Conservation (phyloP, 805 yeast genomes). For the Wickerhamiella vanderwaltii region DNA sequence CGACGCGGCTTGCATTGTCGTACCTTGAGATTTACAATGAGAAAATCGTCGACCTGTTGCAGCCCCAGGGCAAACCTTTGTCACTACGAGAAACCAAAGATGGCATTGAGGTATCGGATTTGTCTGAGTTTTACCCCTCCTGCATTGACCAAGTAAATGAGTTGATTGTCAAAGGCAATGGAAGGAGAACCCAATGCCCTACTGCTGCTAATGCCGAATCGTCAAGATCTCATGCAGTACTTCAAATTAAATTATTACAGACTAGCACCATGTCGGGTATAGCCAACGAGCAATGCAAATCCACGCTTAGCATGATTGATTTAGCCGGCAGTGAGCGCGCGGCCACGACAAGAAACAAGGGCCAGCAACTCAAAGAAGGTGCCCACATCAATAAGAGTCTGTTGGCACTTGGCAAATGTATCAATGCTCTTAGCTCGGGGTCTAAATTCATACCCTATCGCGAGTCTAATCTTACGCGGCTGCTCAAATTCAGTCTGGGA, state of each 20-base stretch:
- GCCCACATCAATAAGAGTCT: constrained; percentile 86
- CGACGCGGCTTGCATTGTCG: constrained; percentile 44
- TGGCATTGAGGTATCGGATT: constrained; percentile 57
- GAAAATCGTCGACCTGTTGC: constrained; percentile 64
- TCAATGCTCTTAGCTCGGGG: constrained; percentile 76
- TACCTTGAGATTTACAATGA: constrained; percentile 89
- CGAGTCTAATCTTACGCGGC: constrained; percentile 78
- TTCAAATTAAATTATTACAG: constrained; percentile 64
- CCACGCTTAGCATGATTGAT: constrained; percentile 79
- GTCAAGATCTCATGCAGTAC: constrained; percentile 86
- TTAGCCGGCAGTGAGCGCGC: constrained; percentile 95
- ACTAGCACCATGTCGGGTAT: constrained; percentile 48
- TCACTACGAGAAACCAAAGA: constrained; percentile 55
- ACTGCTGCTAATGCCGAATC: constrained; percentile 87
- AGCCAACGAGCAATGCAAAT: constrained; percentile 55
- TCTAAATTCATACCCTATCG: constrained; percentile 63
- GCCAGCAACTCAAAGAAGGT: constrained; percentile 73
- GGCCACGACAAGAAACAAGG: constrained; percentile 74
- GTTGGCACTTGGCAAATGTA: constrained; percentile 84
- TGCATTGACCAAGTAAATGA: constrained; percentile 22
- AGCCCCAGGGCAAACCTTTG: constrained; percentile 40
- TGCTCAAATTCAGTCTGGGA: constrained; percentile 79
- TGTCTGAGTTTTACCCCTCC: constrained; percentile 49
- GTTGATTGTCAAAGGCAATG: constrained; percentile 15
- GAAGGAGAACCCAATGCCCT: constrained; percentile 57